phyloP scores from a whole-genome alignment of 352 stramenopile genomes.

The Phytophthora sansomeana region DNA sequence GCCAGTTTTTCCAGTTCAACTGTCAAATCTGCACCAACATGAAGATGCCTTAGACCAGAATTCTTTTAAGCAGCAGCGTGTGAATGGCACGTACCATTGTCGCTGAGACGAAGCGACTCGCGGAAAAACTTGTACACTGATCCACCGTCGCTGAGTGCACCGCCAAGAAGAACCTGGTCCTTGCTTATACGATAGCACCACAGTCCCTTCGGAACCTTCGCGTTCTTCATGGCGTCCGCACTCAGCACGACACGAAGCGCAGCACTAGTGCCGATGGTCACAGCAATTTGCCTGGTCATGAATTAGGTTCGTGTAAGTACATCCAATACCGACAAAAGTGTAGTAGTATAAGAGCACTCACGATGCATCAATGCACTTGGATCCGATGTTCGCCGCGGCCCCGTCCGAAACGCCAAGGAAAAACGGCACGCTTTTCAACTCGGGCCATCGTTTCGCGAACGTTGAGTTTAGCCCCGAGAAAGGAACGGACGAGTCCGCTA shows the following conservation, averaged over 20 bases:
- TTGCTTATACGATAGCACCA: slow-evolving; percentile 95
- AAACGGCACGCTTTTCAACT: slow-evolving; percentile 71
- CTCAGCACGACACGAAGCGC: slow-evolving; percentile 92
- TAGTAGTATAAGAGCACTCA: slow-evolving; percentile 35
- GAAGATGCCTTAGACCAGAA: neutral
- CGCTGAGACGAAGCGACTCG: slow-evolving; percentile 68
- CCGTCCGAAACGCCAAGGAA: slow-evolving; percentile 94
- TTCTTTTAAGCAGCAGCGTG: slow-evolving; percentile 2
- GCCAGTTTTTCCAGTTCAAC: slow-evolving; percentile 56
- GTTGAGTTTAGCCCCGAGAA: slow-evolving; percentile 59
- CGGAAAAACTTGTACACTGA: slow-evolving; percentile 94
- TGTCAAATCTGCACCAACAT: slow-evolving; percentile 19
- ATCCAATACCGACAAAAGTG: neutral
- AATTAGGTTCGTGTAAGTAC: slow-evolving; percentile 6
- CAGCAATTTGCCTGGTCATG: slow-evolving; percentile 80
- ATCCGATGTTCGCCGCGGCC: slow-evolving; percentile 95
- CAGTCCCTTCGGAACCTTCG: slow-evolving; percentile 88
- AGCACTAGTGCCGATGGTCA: slow-evolving; percentile 95
- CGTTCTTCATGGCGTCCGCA: slow-evolving; percentile 48
- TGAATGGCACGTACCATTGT: slow-evolving; percentile 43
- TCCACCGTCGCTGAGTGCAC: slow-evolving; percentile 96
- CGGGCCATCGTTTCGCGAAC: slow-evolving; percentile 80
- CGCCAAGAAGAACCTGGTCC: slow-evolving; percentile 91
- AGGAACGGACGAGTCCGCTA: slow-evolving; percentile 76
- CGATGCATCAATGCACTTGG: slow-evolving; percentile 88